A percentile compares a stretch with the other conserved stretches of the same genome.
phyloP scores from a whole-genome alignment of 2,329 filamentous ascomycete genomes.

The Tolypocladium endophyticum region DNA sequence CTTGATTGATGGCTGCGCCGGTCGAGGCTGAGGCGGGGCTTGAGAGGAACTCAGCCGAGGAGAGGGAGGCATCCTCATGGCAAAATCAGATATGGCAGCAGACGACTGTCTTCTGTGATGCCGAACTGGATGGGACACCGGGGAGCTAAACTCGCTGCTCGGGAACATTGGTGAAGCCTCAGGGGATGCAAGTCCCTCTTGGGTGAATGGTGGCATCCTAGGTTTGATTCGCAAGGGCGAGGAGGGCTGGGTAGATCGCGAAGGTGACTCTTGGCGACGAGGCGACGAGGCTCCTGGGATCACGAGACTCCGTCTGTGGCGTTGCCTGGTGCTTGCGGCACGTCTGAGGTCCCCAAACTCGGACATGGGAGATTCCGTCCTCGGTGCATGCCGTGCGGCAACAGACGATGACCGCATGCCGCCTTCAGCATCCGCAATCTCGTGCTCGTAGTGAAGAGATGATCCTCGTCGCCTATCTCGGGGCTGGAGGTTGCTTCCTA shows the following conservation, averaged over 20 bases:
- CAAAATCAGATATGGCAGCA: conserved; percentile 63
- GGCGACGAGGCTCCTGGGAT: conserved; percentile 70
- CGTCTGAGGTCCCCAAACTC: conserved; percentile 70
- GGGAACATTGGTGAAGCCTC: conserved; percentile 83
- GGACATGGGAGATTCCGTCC: conserved; percentile 84
- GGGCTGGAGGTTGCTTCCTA: conserved; percentile 46
- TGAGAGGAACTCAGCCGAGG: conserved; percentile 69
- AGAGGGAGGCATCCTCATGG: conserved; percentile 64
- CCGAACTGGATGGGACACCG: conserved; percentile 45
- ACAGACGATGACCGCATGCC: conserved; percentile 75
- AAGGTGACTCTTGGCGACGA: conserved; percentile 81
- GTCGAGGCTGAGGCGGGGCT: conserved; percentile 72
- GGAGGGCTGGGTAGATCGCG: conserved; percentile 64
- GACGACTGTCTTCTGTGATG: conserved; percentile 89
- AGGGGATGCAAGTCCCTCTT: conserved; percentile 67
- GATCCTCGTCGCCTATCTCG: conserved; percentile 57
- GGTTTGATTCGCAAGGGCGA: conserved; percentile 87
- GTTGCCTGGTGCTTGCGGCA: conserved; percentile 68
- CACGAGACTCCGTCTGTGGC: conserved; percentile 79
- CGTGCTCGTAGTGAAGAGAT: conserved; percentile 73
- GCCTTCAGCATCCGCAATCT: conserved; percentile 76
- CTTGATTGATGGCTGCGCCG: conserved; percentile 91
- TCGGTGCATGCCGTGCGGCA: conserved; percentile 53
- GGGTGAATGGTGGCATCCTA: conserved; percentile 46
- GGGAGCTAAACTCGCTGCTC: conserved; percentile 71